Percentiles rank a stretch among this genome's conserved stretches.
These are phyloP conservation scores for Amphibolis antarctica DNA, from an alignment of 106 monocot species.

Conservation along the genomic window DNA sequence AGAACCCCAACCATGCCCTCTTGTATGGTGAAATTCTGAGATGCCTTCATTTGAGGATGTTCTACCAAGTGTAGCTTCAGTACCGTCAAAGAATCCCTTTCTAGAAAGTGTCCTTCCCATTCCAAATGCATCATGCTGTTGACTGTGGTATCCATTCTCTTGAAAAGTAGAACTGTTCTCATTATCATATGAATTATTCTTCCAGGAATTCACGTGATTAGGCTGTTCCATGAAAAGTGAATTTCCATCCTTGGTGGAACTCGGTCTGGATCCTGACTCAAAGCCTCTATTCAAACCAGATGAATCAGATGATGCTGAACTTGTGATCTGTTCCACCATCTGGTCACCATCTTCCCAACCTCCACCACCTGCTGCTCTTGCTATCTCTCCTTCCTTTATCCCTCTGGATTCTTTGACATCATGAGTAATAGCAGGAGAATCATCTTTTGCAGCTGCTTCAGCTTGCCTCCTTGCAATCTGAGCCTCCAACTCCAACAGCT, in stretches of 20 bases:
- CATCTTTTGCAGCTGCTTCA: slow-evolving; percentile 32
- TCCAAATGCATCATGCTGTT: slow-evolving; percentile 35
- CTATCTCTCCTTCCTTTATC: slow-evolving; percentile 23
- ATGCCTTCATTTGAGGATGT: slow-evolving; percentile 35
- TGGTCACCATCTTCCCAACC: slow-evolving; percentile 57
- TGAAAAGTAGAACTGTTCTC: slow-evolving; percentile 16
- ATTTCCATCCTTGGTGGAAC: slow-evolving; percentile 27
- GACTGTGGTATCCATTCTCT: slow-evolving; percentile 20
- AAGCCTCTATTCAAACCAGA: slow-evolving; percentile 27
- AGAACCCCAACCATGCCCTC: slow-evolving; percentile 37
- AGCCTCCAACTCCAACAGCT: slow-evolving; percentile 80
- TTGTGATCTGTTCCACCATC: slow-evolving; percentile 36
- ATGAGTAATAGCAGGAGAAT: slow-evolving; percentile 7
- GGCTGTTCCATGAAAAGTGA: slow-evolving; percentile 31
- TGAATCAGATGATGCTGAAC: slow-evolving; percentile 36
- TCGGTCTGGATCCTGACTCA: slow-evolving; percentile 26
- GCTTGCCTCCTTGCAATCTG: slow-evolving; percentile 60
- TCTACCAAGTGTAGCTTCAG: slow-evolving; percentile 16
- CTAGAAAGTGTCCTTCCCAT: slow-evolving; percentile 25
- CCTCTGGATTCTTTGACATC: slow-evolving; percentile 12
- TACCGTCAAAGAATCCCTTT: slow-evolving; percentile 28
- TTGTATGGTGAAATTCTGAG: slow-evolving; percentile 26
- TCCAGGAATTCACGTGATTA: slow-evolving; percentile 34
- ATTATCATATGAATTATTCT: slow-evolving; percentile 26
- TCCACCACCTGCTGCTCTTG: slow-evolving; percentile 20